Evolutionary conservation across 176 grass and related monocot genomes (phyloP).

Genomic region (Sorghum bicolor): Sorghum_bicolor_NCBIv3 NC_012871.2:10863501-10864000

Average conservation of each 20-base stretch:
- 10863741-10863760: conserved; percentile 49
- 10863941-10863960: too few species aligned
- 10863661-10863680: conserved; percentile 91
- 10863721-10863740: conserved; percentile 75
- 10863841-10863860: conserved; percentile 32
- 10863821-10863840: conserved; percentile 58
- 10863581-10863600: too few species aligned
- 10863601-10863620: too few species aligned
- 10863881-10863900: too few species aligned
- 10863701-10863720: conserved; percentile 40
- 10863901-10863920: background rate
- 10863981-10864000: conserved; percentile 90
- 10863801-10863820: conserved; percentile 48
- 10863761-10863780: conserved; percentile 60
- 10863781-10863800: conserved; percentile 67
- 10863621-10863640: too few species aligned
- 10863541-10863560: too few species aligned
- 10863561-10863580: too few species aligned
- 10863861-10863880: background rate
- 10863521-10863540: too few species aligned
- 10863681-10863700: conserved; percentile 38
- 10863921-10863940: background rate
- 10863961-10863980: too few species aligned
- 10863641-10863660: background rate
- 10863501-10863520: too few species aligned